These are phyloP conservation scores for Cyclotella choctawhatcheeana DNA, from an alignment of 108 stramenopile species.

Conservation along the genomic window DNA sequence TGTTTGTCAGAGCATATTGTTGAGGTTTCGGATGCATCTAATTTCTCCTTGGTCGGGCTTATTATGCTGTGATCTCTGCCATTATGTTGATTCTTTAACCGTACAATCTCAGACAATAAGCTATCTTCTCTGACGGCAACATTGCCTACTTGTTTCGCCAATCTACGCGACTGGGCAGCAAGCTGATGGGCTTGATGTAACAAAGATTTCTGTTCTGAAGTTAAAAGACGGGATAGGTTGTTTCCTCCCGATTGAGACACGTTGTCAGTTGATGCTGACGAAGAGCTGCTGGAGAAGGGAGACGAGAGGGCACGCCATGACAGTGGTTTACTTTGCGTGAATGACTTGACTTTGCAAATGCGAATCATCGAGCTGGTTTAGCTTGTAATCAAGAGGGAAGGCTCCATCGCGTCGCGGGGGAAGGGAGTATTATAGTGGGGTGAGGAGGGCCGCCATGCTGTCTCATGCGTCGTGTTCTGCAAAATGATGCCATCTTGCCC, in stretches of 20 bases:
- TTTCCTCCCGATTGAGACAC: not conserved
- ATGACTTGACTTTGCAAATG: no score
- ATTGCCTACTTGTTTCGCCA: conserved; percentile 60
- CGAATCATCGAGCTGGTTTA: no score
- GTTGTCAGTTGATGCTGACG: not conserved
- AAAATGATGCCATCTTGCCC: no score
- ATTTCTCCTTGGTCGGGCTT: not conserved
- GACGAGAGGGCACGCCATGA: no score
- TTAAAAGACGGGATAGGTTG: conserved; percentile 62
- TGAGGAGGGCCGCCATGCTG: no score
- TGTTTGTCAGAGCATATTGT: not conserved
- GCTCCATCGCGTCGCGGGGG: no score
- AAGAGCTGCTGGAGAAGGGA: not conserved
- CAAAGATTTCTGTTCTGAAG: conserved; percentile 61
- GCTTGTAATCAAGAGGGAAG: no score
- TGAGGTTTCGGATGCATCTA: not conserved
- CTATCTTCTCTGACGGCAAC: conserved; percentile 44
- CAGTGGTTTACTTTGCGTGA: no score
- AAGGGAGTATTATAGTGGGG: no score
- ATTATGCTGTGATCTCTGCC: no score
- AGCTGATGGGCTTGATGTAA: conserved; percentile 60
- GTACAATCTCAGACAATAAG: conserved; percentile 35
- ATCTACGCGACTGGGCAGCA: conserved; percentile 46
- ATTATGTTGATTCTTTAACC: conserved; percentile 15
- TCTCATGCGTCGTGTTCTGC: no score